A percentile compares a stretch with the other conserved stretches of the same genome.
Conservation (phyloP, 139 green algal genomes). For the Auxenochlorella pyrenoidosa region DNA sequence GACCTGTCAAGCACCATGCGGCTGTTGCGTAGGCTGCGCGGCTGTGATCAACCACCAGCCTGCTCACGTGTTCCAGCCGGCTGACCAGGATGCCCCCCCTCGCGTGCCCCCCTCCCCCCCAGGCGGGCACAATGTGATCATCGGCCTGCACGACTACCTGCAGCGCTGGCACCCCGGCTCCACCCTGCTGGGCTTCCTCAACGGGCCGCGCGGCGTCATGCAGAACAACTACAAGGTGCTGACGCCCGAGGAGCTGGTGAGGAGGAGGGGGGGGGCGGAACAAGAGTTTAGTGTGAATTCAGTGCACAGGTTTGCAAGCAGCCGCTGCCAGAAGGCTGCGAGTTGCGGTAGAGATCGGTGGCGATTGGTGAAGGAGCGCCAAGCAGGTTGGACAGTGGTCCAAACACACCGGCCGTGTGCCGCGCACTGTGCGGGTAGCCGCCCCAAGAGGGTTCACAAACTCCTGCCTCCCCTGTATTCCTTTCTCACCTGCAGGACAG, state of each 20-base stretch:
- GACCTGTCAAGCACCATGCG: too few relatives aligned
- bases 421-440: too few relatives aligned
- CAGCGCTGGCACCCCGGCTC: constrained; percentile 39
- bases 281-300: too few relatives aligned
- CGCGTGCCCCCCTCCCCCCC: background rate
- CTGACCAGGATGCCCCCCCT: background rate
- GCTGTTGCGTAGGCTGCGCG: too few relatives aligned
- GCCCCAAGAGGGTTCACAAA: too few relatives aligned
- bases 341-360: background rate
- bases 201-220: constrained; percentile 49
- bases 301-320: background rate
- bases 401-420: too few relatives aligned
- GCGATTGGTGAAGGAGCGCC: too few relatives aligned
- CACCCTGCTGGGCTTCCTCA: constrained; percentile 55
- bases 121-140: constrained; percentile 77
- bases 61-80: background rate
- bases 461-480: background rate
- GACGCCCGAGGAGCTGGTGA: constrained; percentile 35
- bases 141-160: constrained; percentile 68
- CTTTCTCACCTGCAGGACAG: background rate
- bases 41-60: too few relatives aligned
- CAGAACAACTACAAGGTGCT: constrained; percentile 34
- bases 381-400: too few relatives aligned
- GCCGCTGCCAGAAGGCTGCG: background rate
- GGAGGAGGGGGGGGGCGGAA: background rate